These are phyloP conservation scores for Pleurotus tuoliensis DNA, from an alignment of 768 basidiomycete species.

Conservation along the genomic window DNA sequence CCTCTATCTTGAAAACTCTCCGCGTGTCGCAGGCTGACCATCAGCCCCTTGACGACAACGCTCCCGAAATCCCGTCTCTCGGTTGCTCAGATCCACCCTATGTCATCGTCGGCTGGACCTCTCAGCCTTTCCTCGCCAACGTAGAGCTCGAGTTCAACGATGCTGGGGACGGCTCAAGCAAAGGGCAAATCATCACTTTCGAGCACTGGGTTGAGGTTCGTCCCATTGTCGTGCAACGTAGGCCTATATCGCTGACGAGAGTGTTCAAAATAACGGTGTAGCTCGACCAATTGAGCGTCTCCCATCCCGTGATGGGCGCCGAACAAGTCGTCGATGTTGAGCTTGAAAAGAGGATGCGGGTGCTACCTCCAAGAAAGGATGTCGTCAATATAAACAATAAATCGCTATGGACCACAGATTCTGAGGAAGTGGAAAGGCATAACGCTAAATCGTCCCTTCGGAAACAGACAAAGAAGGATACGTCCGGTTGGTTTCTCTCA, in stretches of 20 bases:
- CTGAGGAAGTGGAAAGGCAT: background rate
- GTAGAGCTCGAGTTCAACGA: slow-evolving; percentile 43
- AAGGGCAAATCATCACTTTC: slow-evolving; percentile 18
- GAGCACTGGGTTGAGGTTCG: slow-evolving; percentile 57
- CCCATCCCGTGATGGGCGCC: slow-evolving; percentile 34
- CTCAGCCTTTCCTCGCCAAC: slow-evolving; percentile 41
- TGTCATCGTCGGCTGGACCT: slow-evolving; percentile 36
- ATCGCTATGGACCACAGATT: slow-evolving; percentile 31
- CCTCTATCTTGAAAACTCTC: slow-evolving; percentile 37
- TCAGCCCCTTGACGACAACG: slow-evolving; percentile 14
- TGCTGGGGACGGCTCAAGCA: slow-evolving; percentile 16
- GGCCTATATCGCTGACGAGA: background rate
- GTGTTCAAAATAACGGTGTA: slow-evolving; percentile 13
- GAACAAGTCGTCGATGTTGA: slow-evolving; percentile 53
- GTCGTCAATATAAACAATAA: slow-evolving; percentile 30
- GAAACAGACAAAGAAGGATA: too few relatives aligned
- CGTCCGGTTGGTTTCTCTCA: too few relatives aligned
- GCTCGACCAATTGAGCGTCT: slow-evolving; percentile 37
- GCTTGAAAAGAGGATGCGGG: slow-evolving; percentile 41
- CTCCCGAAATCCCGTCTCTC: slow-evolving; percentile 12
- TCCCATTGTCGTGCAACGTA: background rate
- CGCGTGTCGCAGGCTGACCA: slow-evolving; percentile 22
- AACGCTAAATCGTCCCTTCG: too few relatives aligned
- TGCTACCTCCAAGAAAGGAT: slow-evolving; percentile 28
- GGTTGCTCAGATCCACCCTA: slow-evolving; percentile 37